Conservation (phyloP, 2,329 filamentous ascomycete genomes). For the Fusarium metavorans region DNA sequence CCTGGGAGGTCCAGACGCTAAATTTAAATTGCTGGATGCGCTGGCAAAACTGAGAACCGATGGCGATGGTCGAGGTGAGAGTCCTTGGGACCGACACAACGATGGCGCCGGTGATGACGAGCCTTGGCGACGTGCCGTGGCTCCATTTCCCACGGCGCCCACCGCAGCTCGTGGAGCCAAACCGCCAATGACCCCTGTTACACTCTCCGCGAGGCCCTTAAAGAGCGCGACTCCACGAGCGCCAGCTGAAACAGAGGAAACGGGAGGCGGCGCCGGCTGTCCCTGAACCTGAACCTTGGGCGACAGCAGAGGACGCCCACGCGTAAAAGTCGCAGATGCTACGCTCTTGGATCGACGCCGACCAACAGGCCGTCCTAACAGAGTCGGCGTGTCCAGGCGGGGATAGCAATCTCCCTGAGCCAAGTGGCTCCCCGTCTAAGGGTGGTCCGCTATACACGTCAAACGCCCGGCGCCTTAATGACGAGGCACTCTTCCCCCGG, state of each 20-base stretch:
- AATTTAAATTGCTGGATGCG: slow-evolving; percentile 34
- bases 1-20: slow-evolving; percentile 26
- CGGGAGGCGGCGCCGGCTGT: slow-evolving; percentile 20
- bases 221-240: slow-evolving; percentile 34
- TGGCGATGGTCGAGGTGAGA: slow-evolving; percentile 30
- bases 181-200: slow-evolving; percentile 38
- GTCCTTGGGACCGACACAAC: slow-evolving; percentile 16
- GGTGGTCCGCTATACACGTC: slow-evolving; percentile 42
- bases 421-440: slow-evolving; percentile 23
- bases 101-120: slow-evolving; percentile 31
- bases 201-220: slow-evolving; percentile 28
- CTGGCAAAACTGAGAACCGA: slow-evolving; percentile 26
- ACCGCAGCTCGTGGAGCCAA: slow-evolving; percentile 35
- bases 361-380: background rate
- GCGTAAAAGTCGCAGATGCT: slow-evolving; percentile 23
- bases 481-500: slow-evolving; percentile 52
- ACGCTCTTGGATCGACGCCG: slow-evolving; percentile 46
- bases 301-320: slow-evolving; percentile 12
- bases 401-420: slow-evolving; percentile 40
- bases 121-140: slow-evolving; percentile 26
- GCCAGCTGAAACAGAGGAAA: slow-evolving; percentile 34
- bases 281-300: background rate
- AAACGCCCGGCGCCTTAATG: slow-evolving; percentile 42
- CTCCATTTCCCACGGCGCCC: slow-evolving; percentile 26
- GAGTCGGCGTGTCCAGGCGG: slow-evolving; percentile 38